These are phyloP conservation scores for Cordyceps javanica DNA, from an alignment of 2,329 filamentous ascomycete species.

Conservation along the genomic window DNA sequence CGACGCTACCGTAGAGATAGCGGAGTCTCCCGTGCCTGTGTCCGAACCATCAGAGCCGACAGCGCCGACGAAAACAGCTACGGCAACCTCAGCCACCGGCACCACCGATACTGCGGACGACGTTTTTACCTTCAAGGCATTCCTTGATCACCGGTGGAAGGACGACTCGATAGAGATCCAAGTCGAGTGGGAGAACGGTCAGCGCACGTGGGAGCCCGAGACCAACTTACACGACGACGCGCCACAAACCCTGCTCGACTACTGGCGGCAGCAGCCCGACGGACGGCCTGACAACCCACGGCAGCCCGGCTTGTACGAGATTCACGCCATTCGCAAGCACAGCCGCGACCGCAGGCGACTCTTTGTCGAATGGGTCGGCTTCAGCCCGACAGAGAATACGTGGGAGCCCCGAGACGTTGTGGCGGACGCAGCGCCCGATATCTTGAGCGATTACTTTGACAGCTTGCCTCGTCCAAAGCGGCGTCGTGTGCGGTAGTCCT, in stretches of 20 bases:
- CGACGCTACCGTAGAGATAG: no score
- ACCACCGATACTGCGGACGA: background rate
- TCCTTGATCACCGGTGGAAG: slow-evolving; percentile 23
- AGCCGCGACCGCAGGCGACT: slow-evolving; percentile 22
- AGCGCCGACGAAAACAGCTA: background rate
- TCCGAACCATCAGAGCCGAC: background rate
- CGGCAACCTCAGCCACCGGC: background rate
- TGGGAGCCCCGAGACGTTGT: slow-evolving; percentile 25
- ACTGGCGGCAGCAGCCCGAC: slow-evolving; percentile 23
- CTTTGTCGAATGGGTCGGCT: slow-evolving; percentile 32
- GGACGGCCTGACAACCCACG: slow-evolving; percentile 28
- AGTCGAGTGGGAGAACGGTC: slow-evolving; percentile 34
- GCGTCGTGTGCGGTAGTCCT: background rate
- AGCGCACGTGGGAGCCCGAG: slow-evolving; percentile 30
- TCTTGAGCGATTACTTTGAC: slow-evolving; percentile 25
- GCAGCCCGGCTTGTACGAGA: slow-evolving; percentile 25
- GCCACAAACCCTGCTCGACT: slow-evolving; percentile 24
- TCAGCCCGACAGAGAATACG: slow-evolving; percentile 21
- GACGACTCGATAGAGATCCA: slow-evolving; percentile 24
- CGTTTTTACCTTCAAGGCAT: background rate
- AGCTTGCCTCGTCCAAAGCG: slow-evolving; percentile 7
- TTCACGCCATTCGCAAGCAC: slow-evolving; percentile 29
- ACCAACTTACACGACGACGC: slow-evolving; percentile 27
- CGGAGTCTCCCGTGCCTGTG: background rate
- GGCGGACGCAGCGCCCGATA: slow-evolving; percentile 21